phyloP scores from a whole-genome alignment of 495 filamentous ascomycete species.

The Aspergillus nidulans region DNA sequence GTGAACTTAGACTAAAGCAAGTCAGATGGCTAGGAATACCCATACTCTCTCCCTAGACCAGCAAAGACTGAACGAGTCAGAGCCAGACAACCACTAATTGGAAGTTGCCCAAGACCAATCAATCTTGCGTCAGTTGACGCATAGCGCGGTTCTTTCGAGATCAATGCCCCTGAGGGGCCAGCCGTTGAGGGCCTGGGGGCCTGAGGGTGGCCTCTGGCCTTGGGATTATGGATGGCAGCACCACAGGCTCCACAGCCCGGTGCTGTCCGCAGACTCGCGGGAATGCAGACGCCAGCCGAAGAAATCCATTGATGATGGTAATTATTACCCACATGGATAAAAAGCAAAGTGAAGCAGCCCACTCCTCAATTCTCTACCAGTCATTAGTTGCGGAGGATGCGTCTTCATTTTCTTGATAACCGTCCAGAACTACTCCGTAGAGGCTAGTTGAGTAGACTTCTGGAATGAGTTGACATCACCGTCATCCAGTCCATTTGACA shows the following conservation, averaged over 20 bases:
- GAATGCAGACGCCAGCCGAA: background rate
- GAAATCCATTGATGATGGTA: background rate
- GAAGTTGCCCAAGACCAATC: background rate
- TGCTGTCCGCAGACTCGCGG: no score
- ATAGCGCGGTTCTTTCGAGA: background rate
- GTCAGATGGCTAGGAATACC: background rate
- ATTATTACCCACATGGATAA: slow-evolving; percentile 9
- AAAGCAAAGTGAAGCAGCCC: slow-evolving; percentile 1
- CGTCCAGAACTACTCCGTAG: background rate
- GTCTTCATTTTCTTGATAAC: background rate
- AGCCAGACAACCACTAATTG: background rate
- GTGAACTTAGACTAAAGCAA: slow-evolving; percentile 4
- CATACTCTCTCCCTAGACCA: background rate
- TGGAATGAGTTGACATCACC: background rate
- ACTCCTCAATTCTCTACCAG: background rate
- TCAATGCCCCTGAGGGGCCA: slow-evolving; percentile 9
- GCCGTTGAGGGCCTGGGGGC: slow-evolving; percentile 5
- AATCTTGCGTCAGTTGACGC: background rate
- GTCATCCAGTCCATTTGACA: slow-evolving; percentile 1
- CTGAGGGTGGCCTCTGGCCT: background rate
- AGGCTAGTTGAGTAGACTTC: background rate
- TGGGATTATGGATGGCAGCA: background rate
- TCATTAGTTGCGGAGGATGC: background rate
- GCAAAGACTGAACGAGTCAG: background rate
- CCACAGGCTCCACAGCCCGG: background rate